Evolutionary conservation across 2,329 filamentous ascomycete species (phyloP).

Genomic region (Rhytidhysteron rufulum): DNA sequence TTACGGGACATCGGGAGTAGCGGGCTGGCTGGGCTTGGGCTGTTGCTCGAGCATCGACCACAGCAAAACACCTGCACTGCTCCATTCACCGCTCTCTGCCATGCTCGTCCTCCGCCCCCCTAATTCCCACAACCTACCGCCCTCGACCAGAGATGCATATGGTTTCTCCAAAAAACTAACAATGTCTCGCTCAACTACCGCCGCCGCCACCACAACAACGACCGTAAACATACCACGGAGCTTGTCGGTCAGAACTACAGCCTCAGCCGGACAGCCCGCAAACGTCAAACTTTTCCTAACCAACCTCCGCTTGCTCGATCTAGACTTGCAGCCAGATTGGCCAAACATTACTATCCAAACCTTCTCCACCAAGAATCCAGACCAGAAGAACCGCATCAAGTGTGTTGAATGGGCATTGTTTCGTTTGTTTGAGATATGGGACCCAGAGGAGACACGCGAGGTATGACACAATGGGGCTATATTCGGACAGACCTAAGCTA

Average conservation of each 20-base stretch:
- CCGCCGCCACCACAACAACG: constrained; percentile 14
- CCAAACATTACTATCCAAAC: constrained; percentile 68
- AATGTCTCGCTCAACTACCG: constrained; percentile 27
- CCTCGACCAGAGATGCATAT: no score
- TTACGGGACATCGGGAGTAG: no score
- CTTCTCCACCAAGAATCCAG: constrained; percentile 66
- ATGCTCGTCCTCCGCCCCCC: no score
- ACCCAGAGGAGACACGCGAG: constrained; percentile 69
- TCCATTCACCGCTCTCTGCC: neutral
- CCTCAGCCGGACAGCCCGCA: constrained; percentile 14
- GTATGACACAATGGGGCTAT: constrained; percentile 44
- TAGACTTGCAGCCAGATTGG: constrained; percentile 76
- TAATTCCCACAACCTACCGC: no score
- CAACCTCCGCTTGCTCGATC: constrained; percentile 77
- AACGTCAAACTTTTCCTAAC: constrained; percentile 64
- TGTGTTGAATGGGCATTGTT: constrained; percentile 89
- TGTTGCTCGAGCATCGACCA: neutral
- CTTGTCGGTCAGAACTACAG: constrained; percentile 30
- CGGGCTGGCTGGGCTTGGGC: neutral
- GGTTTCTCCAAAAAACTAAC: neutral
- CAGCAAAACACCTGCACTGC: neutral
- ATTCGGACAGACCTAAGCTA: constrained; percentile 10
- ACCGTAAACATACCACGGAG: constrained; percentile 19
- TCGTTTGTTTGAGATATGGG: constrained; percentile 80
- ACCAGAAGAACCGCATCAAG: constrained; percentile 78